Conservation (phyloP, 2,329 filamentous ascomycete species). For the Aspergillus awamori region DNA sequence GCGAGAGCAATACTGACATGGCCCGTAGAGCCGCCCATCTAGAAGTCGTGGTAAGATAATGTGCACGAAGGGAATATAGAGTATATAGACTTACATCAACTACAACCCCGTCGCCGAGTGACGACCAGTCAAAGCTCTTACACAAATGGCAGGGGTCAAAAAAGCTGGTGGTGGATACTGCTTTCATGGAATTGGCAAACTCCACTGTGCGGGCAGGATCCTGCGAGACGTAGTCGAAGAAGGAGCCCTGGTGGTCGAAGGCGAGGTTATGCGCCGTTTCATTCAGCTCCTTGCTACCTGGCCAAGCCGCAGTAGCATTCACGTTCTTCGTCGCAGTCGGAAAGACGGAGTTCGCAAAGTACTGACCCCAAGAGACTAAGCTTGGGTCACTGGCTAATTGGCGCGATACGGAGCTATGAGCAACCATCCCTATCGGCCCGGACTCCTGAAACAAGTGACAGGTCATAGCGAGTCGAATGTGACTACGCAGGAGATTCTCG, state of each 20-base stretch:
- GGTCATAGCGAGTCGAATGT: conserved; percentile 61
- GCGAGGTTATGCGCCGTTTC: conserved; percentile 34
- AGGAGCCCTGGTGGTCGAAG: conserved; percentile 28
- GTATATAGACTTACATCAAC: conserved; percentile 48
- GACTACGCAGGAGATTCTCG: conserved; percentile 28
- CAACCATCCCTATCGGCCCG: conserved; percentile 49
- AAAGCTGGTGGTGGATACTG: conserved; percentile 57
- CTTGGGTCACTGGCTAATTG: conserved; percentile 38
- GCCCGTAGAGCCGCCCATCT: conserved; percentile 59
- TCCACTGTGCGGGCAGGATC: conserved; percentile 45
- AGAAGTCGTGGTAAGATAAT: background rate
- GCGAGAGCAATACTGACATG: conserved; percentile 61
- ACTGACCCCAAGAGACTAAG: conserved; percentile 55
- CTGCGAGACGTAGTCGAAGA: conserved; percentile 37
- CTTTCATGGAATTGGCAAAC: conserved; percentile 60
- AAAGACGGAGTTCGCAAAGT: conserved; percentile 42
- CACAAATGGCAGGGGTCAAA: conserved; percentile 58
- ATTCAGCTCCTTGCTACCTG: conserved; percentile 21
- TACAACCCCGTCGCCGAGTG: conserved; percentile 52
- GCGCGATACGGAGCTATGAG: conserved; percentile 59
- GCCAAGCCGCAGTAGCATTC: conserved; percentile 27
- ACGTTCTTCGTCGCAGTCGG: conserved; percentile 21
- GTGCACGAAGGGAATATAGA: background rate
- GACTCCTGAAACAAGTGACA: conserved; percentile 59
- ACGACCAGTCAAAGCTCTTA: conserved; percentile 57